Evolutionary conservation across 805 yeast genomes (phyloP), one percentile per base, ranked within the genome.

Genomic region (Saturnispora diversa): DNA sequence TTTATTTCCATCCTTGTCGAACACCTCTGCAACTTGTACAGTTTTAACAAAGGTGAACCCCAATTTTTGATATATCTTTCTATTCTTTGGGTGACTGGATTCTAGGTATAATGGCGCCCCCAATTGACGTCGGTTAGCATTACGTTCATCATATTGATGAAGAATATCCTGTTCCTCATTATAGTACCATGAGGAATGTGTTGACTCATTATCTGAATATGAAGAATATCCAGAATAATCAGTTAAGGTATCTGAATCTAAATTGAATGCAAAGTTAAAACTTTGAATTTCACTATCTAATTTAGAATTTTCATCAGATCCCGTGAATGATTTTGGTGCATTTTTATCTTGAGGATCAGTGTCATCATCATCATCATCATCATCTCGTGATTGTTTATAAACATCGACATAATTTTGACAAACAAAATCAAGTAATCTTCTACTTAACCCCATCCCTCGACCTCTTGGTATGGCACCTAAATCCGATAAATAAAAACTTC

Each of bases 401-500:
- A 37, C 33, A 27, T 39, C 42, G 16, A 33, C 19, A 20, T 39
- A 39, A 33, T 39, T 39, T 10, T 39, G 40, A 17, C 51, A 50
- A 23, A 46, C 52, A 13, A 47, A 50, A 34, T 45, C 48, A 11
- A 75, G 59, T 44, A 76, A 60, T 44, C 65, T 59, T 52, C 74
- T 64, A 26, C 78, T 77, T 48, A 73, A 64, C 17, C 80, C 80
- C 50, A 71, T 72, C 39, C 82, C 81, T 52, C 77, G 63, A 60
- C 76, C 76, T 30, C 66, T 55, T 6, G 79, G 77, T 32, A 72
- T 60, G 19, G 77, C 74, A 31, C 80, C 80, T 39, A 76, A 63
- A 53, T 76, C 80, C 34, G 71, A 65, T 46, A 76, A 62, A 53
- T 76, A 76, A 80, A 81, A 76, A 39, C 74, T 57, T 31, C 62